Percentiles rank a stretch among this genome's conserved stretches.
These are phyloP conservation scores for Diplocarpon mali DNA, from an alignment of 2,329 filamentous ascomycete species.

Conservation along the genomic window DNA sequence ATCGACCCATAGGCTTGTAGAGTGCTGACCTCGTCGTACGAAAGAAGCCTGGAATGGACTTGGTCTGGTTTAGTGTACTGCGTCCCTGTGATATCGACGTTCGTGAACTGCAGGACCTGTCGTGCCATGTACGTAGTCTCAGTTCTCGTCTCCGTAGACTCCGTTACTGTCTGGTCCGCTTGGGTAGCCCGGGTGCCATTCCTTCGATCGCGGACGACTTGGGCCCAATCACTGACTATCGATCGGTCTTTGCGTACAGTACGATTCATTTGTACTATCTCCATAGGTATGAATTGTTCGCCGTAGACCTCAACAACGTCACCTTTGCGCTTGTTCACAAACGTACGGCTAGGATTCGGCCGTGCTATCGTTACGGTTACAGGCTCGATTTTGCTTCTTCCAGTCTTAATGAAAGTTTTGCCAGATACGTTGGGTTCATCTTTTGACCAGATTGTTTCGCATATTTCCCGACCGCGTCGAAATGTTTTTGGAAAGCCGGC, in stretches of 20 bases:
- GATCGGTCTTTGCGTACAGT: background rate
- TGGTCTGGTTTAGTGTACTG: background rate
- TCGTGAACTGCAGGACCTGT: background rate
- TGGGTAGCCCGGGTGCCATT: background rate
- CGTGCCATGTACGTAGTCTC: slow-evolving; percentile 1
- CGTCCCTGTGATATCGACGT: background rate
- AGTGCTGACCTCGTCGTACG: background rate
- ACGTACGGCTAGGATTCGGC: background rate
- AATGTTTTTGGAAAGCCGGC: background rate
- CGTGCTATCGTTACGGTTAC: background rate
- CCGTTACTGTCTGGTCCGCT: background rate
- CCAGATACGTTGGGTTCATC: background rate
- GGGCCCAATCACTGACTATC: background rate
- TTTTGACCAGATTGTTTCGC: too few species aligned
- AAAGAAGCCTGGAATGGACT: background rate
- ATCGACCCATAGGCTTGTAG: too few species aligned
- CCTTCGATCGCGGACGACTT: background rate
- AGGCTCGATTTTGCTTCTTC: background rate
- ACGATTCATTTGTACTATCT: slow-evolving; percentile 2
- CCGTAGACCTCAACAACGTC: background rate
- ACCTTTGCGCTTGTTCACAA: background rate
- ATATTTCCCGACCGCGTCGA: background rate
- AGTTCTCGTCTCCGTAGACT: background rate
- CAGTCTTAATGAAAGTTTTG: slow-evolving; percentile 1
- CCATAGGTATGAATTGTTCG: background rate